Evolutionary conservation across 306 rosid genomes (phyloP).

Genomic region (Alnus rubra): DNA sequence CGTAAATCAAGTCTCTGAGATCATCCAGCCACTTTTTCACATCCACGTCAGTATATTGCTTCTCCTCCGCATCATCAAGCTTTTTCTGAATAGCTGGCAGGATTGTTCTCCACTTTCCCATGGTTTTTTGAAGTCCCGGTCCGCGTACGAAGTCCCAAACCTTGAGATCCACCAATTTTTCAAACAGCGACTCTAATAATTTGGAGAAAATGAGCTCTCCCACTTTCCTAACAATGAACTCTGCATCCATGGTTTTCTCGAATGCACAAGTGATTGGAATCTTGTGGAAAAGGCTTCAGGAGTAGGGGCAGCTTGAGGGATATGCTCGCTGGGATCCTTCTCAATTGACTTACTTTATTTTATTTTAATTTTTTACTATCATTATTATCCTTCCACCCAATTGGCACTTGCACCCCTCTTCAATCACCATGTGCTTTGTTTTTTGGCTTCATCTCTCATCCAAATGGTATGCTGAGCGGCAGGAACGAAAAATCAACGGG

Average conservation of each 20-base stretch:
- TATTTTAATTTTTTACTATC: no score
- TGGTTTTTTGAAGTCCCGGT: neutral
- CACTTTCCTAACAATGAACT: neutral
- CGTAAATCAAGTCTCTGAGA: constrained; percentile 10
- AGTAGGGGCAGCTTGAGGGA: no score
- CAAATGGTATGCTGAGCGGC: no score
- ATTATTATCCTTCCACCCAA: no score
- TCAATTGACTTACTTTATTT: no score
- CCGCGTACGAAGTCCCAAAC: neutral
- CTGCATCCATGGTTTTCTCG: neutral
- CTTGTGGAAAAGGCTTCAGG: no score
- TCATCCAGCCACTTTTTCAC: constrained; percentile 23
- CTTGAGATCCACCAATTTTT: neutral
- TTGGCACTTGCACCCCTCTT: no score
- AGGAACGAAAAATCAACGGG: no score
- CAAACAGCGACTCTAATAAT: neutral
- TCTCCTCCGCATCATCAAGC: constrained; percentile 36
- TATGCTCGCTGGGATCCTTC: no score
- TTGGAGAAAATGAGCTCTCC: neutral
- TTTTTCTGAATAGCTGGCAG: constrained; percentile 17
- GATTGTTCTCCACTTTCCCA: neutral
- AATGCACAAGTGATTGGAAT: no score
- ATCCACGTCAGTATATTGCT: constrained; percentile 11
- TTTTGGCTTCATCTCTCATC: no score
- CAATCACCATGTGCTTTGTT: no score